Evolutionary conservation across 176 grass and related monocot genomes (phyloP).

Genomic region (Carex scoparia): DNA sequence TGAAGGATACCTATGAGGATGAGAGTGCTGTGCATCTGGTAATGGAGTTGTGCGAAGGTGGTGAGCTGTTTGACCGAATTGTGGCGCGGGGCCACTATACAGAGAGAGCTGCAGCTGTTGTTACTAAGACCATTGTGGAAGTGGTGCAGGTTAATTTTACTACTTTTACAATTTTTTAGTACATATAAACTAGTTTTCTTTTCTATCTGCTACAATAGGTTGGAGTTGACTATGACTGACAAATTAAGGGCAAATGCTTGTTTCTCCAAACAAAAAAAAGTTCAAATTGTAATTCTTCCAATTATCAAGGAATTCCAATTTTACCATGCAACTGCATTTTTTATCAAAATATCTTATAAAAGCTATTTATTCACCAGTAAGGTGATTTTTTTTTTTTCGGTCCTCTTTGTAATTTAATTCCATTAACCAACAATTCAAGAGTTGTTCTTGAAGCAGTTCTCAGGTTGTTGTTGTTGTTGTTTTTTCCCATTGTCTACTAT

Average conservation of each 20-base stretch:
- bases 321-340: background rate
- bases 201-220: background rate
- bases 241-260: background rate
- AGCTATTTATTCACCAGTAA: background rate
- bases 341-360: background rate
- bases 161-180: background rate
- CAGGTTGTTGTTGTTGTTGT: background rate
- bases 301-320: background rate
- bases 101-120: constrained; percentile 74
- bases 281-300: background rate
- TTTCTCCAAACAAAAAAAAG: background rate
- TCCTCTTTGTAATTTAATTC: background rate
- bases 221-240: background rate
- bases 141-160: constrained; percentile 75
- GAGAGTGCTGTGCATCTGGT: constrained; percentile 82
- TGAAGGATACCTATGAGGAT: constrained; percentile 87
- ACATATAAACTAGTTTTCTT: background rate
- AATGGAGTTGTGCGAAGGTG: constrained; percentile 98
- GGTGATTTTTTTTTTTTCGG: background rate
- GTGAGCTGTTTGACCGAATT: constrained; percentile 95
- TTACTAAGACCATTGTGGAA: constrained; percentile 87
- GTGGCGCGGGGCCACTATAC: constrained; percentile 82
- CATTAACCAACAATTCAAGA: background rate
- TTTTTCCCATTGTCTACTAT: constrained; percentile 4
- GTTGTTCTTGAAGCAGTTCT: background rate